Percentiles rank a stretch among this genome's conserved stretches.
Evolutionary conservation across 2,329 filamentous ascomycete genomes (phyloP).

Genomic region (Venturia carpophila): DNA sequence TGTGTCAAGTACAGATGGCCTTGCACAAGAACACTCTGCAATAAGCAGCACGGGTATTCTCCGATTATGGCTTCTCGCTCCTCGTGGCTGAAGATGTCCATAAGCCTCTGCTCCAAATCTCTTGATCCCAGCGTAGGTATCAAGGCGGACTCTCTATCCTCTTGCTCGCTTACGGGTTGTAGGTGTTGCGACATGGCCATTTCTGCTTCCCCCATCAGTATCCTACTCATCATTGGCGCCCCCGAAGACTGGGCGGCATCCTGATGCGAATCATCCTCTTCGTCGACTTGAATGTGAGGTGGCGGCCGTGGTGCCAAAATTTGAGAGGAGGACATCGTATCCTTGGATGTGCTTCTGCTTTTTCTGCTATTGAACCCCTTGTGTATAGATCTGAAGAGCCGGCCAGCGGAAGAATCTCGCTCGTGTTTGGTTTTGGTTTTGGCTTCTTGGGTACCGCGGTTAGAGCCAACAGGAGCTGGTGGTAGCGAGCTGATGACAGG

Average conservation of each 20-base stretch:
- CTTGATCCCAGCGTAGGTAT: slow-evolving; percentile 28
- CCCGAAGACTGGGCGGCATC: slow-evolving; percentile 27
- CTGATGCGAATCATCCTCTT: slow-evolving; percentile 26
- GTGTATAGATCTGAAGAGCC: slow-evolving; percentile 34
- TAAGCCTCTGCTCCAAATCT: slow-evolving; percentile 61
- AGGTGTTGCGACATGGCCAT: slow-evolving; percentile 19
- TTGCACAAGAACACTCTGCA: slow-evolving; percentile 85
- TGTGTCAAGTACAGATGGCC: slow-evolving; percentile 94
- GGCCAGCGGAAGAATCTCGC: slow-evolving; percentile 17
- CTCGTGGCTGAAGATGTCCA: slow-evolving; percentile 59
- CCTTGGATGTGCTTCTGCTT: slow-evolving; percentile 23
- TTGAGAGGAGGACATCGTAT: slow-evolving; percentile 46
- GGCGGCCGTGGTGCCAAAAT: slow-evolving; percentile 25
- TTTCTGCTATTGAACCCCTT: slow-evolving; percentile 32
- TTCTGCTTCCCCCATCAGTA: slow-evolving; percentile 18
- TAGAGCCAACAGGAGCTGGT: background rate
- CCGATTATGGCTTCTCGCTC: slow-evolving; percentile 75
- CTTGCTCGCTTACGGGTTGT: slow-evolving; percentile 9
- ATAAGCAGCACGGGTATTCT: slow-evolving; percentile 90
- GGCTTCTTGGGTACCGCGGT: slow-evolving; percentile 21
- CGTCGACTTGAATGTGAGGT: slow-evolving; percentile 23
- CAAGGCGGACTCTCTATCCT: slow-evolving; percentile 27
- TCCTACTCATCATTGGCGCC: slow-evolving; percentile 19
- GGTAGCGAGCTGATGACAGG: background rate
- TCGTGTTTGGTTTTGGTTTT: slow-evolving; percentile 21